These are phyloP conservation scores for Pulveroboletus frians DNA, from an alignment of 768 basidiomycete species.

Conservation along the genomic window DNA sequence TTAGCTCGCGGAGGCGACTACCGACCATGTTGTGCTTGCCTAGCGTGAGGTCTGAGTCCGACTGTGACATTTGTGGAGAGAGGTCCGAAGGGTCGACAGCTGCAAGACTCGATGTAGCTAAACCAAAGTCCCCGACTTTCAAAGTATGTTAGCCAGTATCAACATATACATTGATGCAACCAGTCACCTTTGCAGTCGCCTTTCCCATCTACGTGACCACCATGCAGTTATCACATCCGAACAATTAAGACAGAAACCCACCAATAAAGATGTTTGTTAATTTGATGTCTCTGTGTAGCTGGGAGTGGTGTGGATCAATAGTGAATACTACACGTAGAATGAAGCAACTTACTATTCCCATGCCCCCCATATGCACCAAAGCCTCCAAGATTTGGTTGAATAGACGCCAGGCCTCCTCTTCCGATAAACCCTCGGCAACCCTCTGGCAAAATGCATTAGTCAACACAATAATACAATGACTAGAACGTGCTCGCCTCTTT, in stretches of 20 bases:
- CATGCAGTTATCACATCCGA: background rate
- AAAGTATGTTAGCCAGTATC: background rate
- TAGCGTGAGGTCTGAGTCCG: constrained; percentile 70
- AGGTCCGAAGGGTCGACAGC: constrained; percentile 73
- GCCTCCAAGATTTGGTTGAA: constrained; percentile 90
- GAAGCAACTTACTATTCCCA: constrained; percentile 66
- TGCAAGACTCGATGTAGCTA: constrained; percentile 78
- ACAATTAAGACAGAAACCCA: constrained; percentile 29
- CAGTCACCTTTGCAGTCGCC: constrained; percentile 72
- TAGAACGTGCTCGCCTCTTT: constrained; percentile 51
- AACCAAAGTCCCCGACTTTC: constrained; percentile 86
- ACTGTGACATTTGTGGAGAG: constrained; percentile 38
- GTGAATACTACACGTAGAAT: background rate
- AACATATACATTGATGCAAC: background rate
- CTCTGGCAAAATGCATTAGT: constrained; percentile 36
- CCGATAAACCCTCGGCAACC: constrained; percentile 73
- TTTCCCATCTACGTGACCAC: constrained; percentile 52
- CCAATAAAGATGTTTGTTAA: constrained; percentile 92
- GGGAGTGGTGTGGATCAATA: constrained; percentile 1
- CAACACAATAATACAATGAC: background rate
- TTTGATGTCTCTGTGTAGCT: constrained; percentile 87
- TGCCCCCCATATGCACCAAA: constrained; percentile 79
- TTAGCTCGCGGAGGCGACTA: background rate
- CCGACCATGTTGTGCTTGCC: constrained; percentile 36
- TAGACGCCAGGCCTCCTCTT: constrained; percentile 84